Conservation (phyloP, 257 asterid species). For the Haberlea rhodopensis region DNA sequence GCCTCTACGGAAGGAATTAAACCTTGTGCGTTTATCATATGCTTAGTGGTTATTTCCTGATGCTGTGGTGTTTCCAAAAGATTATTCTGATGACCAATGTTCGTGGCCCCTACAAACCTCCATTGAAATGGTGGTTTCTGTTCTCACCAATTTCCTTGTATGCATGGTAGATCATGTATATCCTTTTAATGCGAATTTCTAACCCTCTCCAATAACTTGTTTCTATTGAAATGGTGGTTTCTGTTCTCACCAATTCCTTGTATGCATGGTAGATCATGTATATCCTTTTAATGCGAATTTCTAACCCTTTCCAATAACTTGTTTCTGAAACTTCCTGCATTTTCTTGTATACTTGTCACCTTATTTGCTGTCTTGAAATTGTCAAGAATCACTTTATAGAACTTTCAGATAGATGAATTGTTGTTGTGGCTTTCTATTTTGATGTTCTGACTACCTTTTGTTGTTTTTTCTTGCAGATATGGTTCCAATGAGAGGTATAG, state of each 20-base stretch:
- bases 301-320: neutral
- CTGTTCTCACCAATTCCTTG: neutral
- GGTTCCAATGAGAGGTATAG: conserved; percentile 82
- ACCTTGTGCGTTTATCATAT: neutral
- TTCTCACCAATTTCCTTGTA: too few species aligned
- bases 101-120: neutral
- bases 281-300: neutral
- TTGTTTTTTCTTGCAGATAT: conserved; percentile 51
- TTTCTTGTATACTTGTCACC: neutral
- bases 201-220: too few species aligned
- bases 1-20: neutral
- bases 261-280: conserved; percentile 2
- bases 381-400: conserved; percentile 10
- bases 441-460: conserved; percentile 13
- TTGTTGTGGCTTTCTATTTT: conserved; percentile 3
- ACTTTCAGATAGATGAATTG: conserved; percentile 7
- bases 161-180: too few species aligned
- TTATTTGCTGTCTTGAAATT: conserved; percentile 11
- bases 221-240: too few species aligned
- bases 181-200: too few species aligned
- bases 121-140: conserved; percentile 8
- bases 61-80: neutral
- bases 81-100: conserved; percentile 6
- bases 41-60: conserved; percentile 3
- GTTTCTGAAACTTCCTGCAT: conserved; percentile 5